Evolutionary conservation across 73 alveolate species (phyloP), one percentile per base, ranked within the genome.

Genomic region (Blepharisma japonicum): DNA sequence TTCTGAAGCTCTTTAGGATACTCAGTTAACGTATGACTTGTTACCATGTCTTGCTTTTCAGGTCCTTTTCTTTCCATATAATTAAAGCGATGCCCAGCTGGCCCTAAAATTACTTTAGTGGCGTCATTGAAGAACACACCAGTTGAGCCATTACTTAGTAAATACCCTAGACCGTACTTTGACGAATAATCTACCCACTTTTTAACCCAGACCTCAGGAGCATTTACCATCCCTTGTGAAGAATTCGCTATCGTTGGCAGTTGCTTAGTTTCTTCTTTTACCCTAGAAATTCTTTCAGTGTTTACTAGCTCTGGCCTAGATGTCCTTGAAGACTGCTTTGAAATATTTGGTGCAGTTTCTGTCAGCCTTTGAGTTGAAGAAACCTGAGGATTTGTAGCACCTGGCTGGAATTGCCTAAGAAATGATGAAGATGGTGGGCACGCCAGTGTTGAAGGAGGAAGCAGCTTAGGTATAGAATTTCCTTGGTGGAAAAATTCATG

Each of bases 401-500:
- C 74, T 14, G 74, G 74, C 3, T 14, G 50, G 5, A 82, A 86
- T 84, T 92, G 74, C 46, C 82, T 90, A 9, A 87, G 68, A 51
- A 82, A 83, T 39, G 47, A 68, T 4, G 90, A 55, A 21, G 95
- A 74, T 11, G 99, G 99, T 14, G 99, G 98, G 21, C 97, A 89
- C 14, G 96, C 98, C 42, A 94, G 81, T 7, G 98, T 90, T 6
- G 98, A 90, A 7, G 92, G 89, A 14, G 97, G 98, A 47, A 94
- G 78, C n/a, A 80, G 71, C 79, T 82, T 92, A 32, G 99, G 99
- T 20, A 96, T 94, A 23, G 95, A 53, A 78, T 82, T 83, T 6
- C 96, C 96, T 68, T 87, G 88, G 32, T 86, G 91, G 87, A 96
- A 83, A 79, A 94, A 96, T 42, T 92, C 95, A 82, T 96, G 98